Base-by-base conservation (phyloP, 2,329 filamentous ascomycete species). In the Fusarium fujikuroi region DNA sequence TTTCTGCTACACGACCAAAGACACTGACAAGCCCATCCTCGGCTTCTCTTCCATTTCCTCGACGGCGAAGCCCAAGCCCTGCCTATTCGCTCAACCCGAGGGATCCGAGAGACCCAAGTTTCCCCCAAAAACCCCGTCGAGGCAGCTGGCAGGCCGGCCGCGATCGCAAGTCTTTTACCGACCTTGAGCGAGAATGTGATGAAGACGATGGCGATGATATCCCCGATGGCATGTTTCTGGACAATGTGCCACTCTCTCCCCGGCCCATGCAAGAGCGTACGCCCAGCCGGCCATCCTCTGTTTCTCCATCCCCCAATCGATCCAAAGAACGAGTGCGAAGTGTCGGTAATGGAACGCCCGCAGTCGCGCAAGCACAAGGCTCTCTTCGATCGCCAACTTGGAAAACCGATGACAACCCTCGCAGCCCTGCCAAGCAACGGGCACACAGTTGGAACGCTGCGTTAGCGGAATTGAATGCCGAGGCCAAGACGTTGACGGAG, bases 171-270 rank as follows among this genome's bases (percentile, higher is more conserved):
- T 90, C 91, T 0, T 86, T 89, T 2, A 83, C 91, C 67, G 90
- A 95, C 76, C 85, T 94, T 59, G 93, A 96, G 79, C 88, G 89
- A 61, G 93, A 95, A 78, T 95, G 88, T 69, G 91, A 94, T 75
- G 90, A 92, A 57, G 92, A 95, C 74, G 92, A 95, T 60, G 91
- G 90, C 59, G 92, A 91, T 60, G 92, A 95, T 77, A 91, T 96
- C 36, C 93, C 93, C 1, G 93, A 95, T 32, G 93, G 93, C 60
- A 88, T 93, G 30, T 87, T 95, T 59, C 88, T 96, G 52, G 93
- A 94, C 82, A 96, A 96, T 73, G 91, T 96, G 5, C 93, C 93
- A 9, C 90, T 96, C 50, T 95, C 93, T 0, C 93, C 93, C n/a
- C 86, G 90, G 4, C 90, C 90, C 4, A 84, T 84, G 3, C 84